Evolutionary conservation across 2,329 filamentous ascomycete genomes (phyloP), one percentile per base, ranked within the genome.

Genomic region (Stagonosporopsis tanaceti): DNA sequence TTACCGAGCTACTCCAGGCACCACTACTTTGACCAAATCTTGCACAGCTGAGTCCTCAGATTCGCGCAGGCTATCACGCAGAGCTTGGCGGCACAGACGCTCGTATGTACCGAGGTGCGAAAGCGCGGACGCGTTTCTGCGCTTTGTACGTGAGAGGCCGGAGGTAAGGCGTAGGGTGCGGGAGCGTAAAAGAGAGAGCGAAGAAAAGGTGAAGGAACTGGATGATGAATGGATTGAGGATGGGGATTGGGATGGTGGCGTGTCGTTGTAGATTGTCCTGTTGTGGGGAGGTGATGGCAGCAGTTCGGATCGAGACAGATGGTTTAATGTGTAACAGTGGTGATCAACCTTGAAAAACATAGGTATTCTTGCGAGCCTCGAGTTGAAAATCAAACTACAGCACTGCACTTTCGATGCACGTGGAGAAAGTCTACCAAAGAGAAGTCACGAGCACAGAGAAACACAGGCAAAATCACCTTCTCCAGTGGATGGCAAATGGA

Each of bases 71-170:
- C 1, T n/a, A 2, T 14, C 28, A 20, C 28, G n/a, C 15, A 22
- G 6, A 15, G 30, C 22, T 4, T 35, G 24, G 3, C 6, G 7
- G 25, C 32, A 34, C 4, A 38, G 14, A n/a, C 25, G 17, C 4
- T 52, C 50, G 2, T 45, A 30, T 28, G 40, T 52, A 7, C 22
- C 24, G 11, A 47, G 40, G 17, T 50, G 41, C 34, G 20, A n/a
- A 3, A 46, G 47, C 15, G 28, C 53, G 14, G 53, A 56, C 17
- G 35, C 17, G 0, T 47, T 56, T n/a, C 14, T 50, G 22, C 40
- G 41, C 11, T 34, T 32, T 14, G n/a, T 56, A 4, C 40, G 28
- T 2, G 40, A 40, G n/a, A 41, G 30, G 17, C 22, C 17, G 15
- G n/a, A 56, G 20, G 22, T 12, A 17, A 37, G 22, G 27, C n/a